Evolutionary conservation across 2,329 filamentous ascomycete genomes (phyloP).

Genomic region (Fusarium temperatum): DNA sequence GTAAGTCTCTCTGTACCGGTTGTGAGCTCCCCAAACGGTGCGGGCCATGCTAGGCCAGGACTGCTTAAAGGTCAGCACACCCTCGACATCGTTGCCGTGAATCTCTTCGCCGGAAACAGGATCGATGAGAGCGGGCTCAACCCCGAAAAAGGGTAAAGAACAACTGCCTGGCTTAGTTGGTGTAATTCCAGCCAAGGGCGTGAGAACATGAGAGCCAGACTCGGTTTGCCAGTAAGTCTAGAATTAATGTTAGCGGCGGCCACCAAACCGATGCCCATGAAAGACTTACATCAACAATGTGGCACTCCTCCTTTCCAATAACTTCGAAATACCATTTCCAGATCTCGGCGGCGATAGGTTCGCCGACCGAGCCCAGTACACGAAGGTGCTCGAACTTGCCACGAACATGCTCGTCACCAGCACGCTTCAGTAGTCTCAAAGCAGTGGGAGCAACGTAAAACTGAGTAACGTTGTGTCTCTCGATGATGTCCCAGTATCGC

Average conservation of each 20-base stretch:
- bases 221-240: slow-evolving; percentile 99
- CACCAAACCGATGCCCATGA: not conserved
- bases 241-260: slow-evolving; percentile 28
- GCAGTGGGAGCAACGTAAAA: slow-evolving; percentile 99
- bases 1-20: slow-evolving; percentile 99
- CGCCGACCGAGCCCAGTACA: slow-evolving; percentile 92
- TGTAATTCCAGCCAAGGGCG: slow-evolving; percentile 89
- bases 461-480: slow-evolving; percentile 93
- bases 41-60: slow-evolving; percentile 98
- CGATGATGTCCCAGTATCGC: slow-evolving; percentile 98
- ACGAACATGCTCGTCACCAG: slow-evolving; percentile 91
- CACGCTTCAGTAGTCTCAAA: slow-evolving; percentile 90
- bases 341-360: slow-evolving; percentile 96
- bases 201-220: slow-evolving; percentile 96
- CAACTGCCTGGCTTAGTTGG: slow-evolving; percentile 97
- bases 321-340: slow-evolving; percentile 99
- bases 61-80: slow-evolving; percentile 96
- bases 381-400: slow-evolving; percentile 88
- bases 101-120: slow-evolving; percentile 95
- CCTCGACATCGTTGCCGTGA: slow-evolving; percentile 94
- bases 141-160: slow-evolving; percentile 96
- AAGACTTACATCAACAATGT: slow-evolving; percentile 87
- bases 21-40: slow-evolving; percentile 97
- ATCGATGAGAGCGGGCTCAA: slow-evolving; percentile 97
- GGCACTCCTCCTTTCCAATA: slow-evolving; percentile 91